Percentiles rank a stretch among this genome's conserved stretches.
These are phyloP conservation scores for Phalaenopsis equestris DNA, from an alignment of 106 monocot species.

Conservation along the genomic window DNA sequence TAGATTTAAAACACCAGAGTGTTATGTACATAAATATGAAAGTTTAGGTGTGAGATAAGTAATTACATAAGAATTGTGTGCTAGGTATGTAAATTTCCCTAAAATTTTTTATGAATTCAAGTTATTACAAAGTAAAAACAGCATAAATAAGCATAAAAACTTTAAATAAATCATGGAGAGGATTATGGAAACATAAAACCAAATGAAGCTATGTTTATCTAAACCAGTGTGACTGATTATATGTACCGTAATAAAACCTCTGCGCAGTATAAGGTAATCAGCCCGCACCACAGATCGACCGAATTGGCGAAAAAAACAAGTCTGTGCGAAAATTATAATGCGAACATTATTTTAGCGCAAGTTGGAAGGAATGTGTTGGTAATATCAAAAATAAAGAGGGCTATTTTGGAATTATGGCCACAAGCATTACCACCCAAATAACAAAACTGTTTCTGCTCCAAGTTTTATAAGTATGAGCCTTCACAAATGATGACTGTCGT, in stretches of 20 bases:
- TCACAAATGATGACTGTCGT: constrained; percentile 82
- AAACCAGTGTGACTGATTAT: background rate
- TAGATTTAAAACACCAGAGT: too few species aligned
- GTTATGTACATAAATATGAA: too few species aligned
- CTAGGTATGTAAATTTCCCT: too few species aligned
- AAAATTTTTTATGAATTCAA: background rate
- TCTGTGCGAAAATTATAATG: constrained; percentile 31
- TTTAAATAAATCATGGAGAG: background rate
- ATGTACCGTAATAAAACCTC: constrained; percentile 81
- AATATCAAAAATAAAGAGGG: background rate
- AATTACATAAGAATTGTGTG: too few species aligned
- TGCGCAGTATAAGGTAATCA: constrained; percentile 87
- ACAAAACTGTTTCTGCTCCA: constrained; percentile 56
- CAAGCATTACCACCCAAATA: constrained; percentile 65
- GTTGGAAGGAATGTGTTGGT: background rate
- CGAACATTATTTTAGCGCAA: background rate
- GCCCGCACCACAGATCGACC: constrained; percentile 79
- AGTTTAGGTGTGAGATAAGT: too few species aligned
- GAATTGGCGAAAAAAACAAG: constrained; percentile 91
- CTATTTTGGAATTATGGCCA: too few species aligned
- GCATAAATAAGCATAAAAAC: too few species aligned
- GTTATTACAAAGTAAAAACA: background rate
- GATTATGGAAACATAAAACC: background rate
- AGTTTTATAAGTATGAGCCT: constrained; percentile 35
- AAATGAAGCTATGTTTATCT: background rate